These are phyloP conservation scores for Yamadazyma laniorum DNA, from an alignment of 805 yeast genomes.

Conservation along the genomic window DNA sequence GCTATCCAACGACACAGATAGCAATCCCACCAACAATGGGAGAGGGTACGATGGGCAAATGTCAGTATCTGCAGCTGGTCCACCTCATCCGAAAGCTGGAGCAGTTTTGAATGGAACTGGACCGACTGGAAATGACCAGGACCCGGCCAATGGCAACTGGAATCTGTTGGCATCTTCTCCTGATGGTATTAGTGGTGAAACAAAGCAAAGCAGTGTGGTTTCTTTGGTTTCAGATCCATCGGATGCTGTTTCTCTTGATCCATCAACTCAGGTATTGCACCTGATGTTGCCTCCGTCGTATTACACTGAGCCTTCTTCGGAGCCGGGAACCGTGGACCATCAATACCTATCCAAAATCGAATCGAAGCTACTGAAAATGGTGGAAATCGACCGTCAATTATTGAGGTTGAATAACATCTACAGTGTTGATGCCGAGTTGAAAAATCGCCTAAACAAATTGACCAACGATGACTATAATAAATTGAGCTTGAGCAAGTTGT, in stretches of 20 bases:
- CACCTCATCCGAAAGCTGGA: no score
- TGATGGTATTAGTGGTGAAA: not conserved
- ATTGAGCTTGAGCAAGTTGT: constrained; percentile 5
- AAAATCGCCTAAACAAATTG: not conserved
- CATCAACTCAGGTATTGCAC: not conserved
- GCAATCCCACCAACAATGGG: constrained; percentile 2
- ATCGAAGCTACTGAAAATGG: constrained; percentile 12
- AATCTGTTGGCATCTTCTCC: not conserved
- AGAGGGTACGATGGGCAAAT: not conserved
- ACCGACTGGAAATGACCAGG: not conserved
- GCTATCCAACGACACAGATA: constrained; percentile 26
- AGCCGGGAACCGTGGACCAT: constrained; percentile 1
- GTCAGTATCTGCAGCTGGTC: not conserved
- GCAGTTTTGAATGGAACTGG: not conserved
- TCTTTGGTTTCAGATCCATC: not conserved
- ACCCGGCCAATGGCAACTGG: not conserved
- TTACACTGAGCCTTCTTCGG: constrained; percentile 1
- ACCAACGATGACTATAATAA: constrained; percentile 4
- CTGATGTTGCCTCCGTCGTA: not conserved
- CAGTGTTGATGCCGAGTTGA: constrained; percentile 4
- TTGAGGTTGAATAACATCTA: constrained; percentile 6
- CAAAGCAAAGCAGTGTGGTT: not conserved
- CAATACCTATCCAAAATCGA: constrained; percentile 9
- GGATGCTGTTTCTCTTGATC: not conserved
- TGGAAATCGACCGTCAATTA: constrained; percentile 13